These are phyloP conservation scores for Brassica cretica DNA, from an alignment of 345 rosid species.

Conservation along the genomic window DNA sequence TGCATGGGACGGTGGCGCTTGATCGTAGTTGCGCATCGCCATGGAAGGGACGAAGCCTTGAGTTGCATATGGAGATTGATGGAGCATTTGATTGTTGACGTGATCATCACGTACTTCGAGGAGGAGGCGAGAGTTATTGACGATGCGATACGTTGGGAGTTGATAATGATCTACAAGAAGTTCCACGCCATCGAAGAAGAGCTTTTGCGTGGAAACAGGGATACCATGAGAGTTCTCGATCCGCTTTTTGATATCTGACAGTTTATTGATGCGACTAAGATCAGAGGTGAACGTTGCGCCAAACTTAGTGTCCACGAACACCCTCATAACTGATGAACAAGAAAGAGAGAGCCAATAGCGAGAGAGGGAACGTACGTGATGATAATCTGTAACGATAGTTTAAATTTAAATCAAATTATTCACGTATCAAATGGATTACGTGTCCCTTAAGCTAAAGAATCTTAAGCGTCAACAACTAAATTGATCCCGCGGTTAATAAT, in stretches of 20 bases:
- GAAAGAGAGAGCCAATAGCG: neutral
- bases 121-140: constrained; percentile 52
- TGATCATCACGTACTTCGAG: constrained; percentile 37
- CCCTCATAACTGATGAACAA: constrained; percentile 47
- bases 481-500: neutral
- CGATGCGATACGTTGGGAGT: constrained; percentile 49
- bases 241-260: constrained; percentile 64
- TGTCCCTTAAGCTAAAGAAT: neutral
- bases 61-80: neutral
- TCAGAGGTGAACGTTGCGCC: constrained; percentile 58
- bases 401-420: neutral
- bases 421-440: neutral
- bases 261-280: constrained; percentile 56
- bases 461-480: neutral
- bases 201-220: constrained; percentile 50
- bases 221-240: constrained; percentile 56
- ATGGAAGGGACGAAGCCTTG: neutral
- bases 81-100: neutral
- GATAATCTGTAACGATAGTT: neutral
- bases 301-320: constrained; percentile 52
- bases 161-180: constrained; percentile 51
- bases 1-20: neutral
- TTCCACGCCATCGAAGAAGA: constrained; percentile 54
- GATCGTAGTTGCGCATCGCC: neutral
- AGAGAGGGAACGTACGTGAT: neutral